Base-by-base conservation (phyloP, 805 yeast genomes). In the Limtongia smithiae region DNA sequence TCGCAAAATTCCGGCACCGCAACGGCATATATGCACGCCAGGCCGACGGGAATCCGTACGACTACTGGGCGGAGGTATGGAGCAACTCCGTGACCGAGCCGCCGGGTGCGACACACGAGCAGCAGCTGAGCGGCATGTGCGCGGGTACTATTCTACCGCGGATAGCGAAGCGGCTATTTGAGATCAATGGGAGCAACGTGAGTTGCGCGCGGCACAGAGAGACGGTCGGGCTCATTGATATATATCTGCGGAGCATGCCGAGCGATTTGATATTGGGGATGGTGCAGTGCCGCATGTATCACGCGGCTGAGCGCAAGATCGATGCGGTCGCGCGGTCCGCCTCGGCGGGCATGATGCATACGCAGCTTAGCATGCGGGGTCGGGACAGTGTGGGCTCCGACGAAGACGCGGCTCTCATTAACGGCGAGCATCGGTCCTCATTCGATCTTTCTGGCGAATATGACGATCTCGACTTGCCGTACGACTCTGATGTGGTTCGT, bases 151-250 rank as follows among this genome's bases (percentile, higher is more conserved):
- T 52, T 14, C 42, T 54, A 27, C 58, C 58, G 17, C 27, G 32
- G 27, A 25, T 54, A 17, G 58, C 45, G 12, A 51, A 43, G 35
- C 35, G 52, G 24, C 22, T 54, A 3, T 49, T 41, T 37, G 55
- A 45, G 25, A 46, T 50, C 31, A 46, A 52, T 18, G 40, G 43
- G n/a, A 22, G 46, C 17, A 34, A 54, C 25, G 30, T 44, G 41
- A 31, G 37, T 14, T 22, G 20, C 7, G 8, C 32, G 9, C 41
- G 58, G 11, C 43, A 39, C 14, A 45, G 39, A n/a, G 42, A 33
- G 18, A 51, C 58, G 1, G 24, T 48, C 6, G 51, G 46, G 22
- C 51, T 56, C 56, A 28, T 50, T 21, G 58, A 54, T 25, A 15
- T 33, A 21, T 41, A 22, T 20, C 17, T 54, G 32, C 51, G 58